Percentiles rank a stretch among this genome's conserved stretches.
Conservation (phyloP, 1,139 yeast genomes). For the Candida gigantensis region DNA sequence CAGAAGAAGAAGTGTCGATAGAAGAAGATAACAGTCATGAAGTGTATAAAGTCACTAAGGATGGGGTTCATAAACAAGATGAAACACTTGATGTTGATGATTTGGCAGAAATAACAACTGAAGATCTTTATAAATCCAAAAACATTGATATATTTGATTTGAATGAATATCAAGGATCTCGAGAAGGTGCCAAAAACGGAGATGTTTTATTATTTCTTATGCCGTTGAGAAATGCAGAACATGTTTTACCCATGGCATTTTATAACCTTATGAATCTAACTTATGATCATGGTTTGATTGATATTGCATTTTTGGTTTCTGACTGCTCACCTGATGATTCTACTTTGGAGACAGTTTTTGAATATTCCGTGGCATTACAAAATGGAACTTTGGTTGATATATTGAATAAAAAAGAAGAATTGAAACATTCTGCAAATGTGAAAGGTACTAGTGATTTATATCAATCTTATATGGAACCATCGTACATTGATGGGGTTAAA, state of each 20-base stretch:
- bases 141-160: slow-evolving; percentile 67
- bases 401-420: slow-evolving; percentile 43
- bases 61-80: slow-evolving; percentile 28
- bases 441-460: slow-evolving; percentile 63
- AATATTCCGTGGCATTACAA: slow-evolving; percentile 67
- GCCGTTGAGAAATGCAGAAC: slow-evolving; percentile 82
- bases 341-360: slow-evolving; percentile 67
- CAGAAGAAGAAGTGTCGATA: slow-evolving; percentile 1
- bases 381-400: slow-evolving; percentile 63
- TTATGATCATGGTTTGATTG: slow-evolving; percentile 79
- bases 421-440: slow-evolving; percentile 25
- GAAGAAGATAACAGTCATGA: slow-evolving; percentile 19
- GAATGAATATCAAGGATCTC: slow-evolving; percentile 54
- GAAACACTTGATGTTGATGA: neutral
- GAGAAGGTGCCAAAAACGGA: slow-evolving; percentile 54
- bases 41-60: slow-evolving; percentile 39
- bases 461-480: slow-evolving; percentile 67
- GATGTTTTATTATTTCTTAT: slow-evolving; percentile 72
- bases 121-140: slow-evolving; percentile 26
- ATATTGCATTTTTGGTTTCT: slow-evolving; percentile 80
- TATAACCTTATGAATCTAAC: slow-evolving; percentile 83
- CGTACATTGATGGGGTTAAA: slow-evolving; percentile 57
- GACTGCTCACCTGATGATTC: slow-evolving; percentile 79
- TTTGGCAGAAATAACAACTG: slow-evolving; percentile 13
- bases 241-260: slow-evolving; percentile 79